A percentile compares a stretch with the other conserved stretches of the same genome.
These are phyloP conservation scores for Ophiostoma piceae DNA, from an alignment of 2,329 filamentous ascomycete genomes.

Conservation along the genomic window DNA sequence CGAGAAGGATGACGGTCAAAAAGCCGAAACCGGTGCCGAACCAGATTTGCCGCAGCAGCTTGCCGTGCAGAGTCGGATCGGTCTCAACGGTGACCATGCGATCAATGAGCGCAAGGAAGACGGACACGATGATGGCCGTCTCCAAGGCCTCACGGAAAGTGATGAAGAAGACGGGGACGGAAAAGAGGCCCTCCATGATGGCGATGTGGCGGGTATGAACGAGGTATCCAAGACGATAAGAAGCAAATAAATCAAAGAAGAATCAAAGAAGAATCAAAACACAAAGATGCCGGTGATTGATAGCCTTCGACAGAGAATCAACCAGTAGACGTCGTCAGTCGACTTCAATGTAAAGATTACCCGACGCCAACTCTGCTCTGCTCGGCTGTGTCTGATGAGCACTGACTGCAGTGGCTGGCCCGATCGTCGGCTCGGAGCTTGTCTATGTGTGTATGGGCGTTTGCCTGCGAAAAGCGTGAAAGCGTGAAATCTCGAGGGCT, in stretches of 20 bases:
- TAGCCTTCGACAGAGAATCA: background rate
- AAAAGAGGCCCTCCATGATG: constrained; percentile 21
- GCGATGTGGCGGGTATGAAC: background rate
- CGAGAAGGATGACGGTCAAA: constrained; percentile 59
- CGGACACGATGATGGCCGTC: constrained; percentile 77
- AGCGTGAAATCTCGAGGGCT: background rate
- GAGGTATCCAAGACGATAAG: background rate
- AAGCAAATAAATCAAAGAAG: background rate
- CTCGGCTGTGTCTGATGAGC: background rate
- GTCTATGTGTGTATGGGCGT: background rate
- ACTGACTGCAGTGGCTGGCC: constrained; percentile 1
- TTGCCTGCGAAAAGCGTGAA: background rate
- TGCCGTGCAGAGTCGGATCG: constrained; percentile 60
- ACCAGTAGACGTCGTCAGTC: background rate
- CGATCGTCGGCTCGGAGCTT: constrained; percentile 13
- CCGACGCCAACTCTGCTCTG: background rate
- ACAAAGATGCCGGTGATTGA: background rate
- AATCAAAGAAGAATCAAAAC: background rate
- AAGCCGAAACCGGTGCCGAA: constrained; percentile 57
- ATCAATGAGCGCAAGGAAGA: constrained; percentile 79
- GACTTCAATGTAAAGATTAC: background rate
- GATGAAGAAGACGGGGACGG: constrained; percentile 69
- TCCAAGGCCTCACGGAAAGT: constrained; percentile 82
- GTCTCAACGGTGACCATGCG: constrained; percentile 63
- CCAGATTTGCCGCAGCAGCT: constrained; percentile 68